Percentiles rank a stretch among this genome's conserved stretches.
Evolutionary conservation across 192 early-diverging fungal genomes (phyloP).

Genomic region (Gigaspora rosea): DNA sequence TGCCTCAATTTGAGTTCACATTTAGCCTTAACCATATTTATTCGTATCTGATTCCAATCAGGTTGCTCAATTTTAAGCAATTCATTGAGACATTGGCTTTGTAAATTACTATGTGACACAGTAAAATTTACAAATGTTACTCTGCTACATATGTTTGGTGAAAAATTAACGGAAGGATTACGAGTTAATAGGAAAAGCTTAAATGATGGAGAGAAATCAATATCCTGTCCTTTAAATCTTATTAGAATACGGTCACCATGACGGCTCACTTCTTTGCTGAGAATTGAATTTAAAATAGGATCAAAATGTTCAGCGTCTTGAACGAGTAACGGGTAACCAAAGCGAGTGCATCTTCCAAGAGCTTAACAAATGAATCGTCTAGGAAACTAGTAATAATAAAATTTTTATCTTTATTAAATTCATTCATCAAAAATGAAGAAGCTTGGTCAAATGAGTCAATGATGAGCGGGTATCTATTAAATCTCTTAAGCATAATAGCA

Average conservation of each 20-base stretch:
- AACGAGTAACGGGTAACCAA: slow-evolving; percentile 96
- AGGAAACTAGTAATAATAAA: slow-evolving; percentile 96
- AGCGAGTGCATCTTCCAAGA: slow-evolving; percentile 96
- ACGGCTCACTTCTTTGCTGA: slow-evolving; percentile 95
- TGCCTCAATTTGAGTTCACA: slow-evolving; percentile 95
- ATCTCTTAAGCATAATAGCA: slow-evolving; percentile 93
- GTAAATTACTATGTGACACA: slow-evolving; percentile 91
- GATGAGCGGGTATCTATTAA: slow-evolving; percentile 95
- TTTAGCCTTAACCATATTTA: slow-evolving; percentile 89
- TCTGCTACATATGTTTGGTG: slow-evolving; percentile 93
- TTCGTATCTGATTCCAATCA: slow-evolving; percentile 91
- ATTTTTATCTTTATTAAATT: slow-evolving; percentile 77
- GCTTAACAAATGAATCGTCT: slow-evolving; percentile 96
- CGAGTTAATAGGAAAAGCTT: slow-evolving; percentile 91
- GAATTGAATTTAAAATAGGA: slow-evolving; percentile 95
- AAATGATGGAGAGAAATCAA: slow-evolving; percentile 99
- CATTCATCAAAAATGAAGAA: slow-evolving; percentile 80
- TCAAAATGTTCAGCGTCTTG: slow-evolving; percentile 97
- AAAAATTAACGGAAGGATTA: slow-evolving; percentile 89
- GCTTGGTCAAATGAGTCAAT: slow-evolving; percentile 98
- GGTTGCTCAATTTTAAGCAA: slow-evolving; percentile 94
- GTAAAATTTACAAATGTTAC: slow-evolving; percentile 99
- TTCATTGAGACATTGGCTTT: slow-evolving; percentile 96
- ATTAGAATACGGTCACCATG: slow-evolving; percentile 96
- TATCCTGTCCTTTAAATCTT: slow-evolving; percentile 92